Evolutionary conservation across 345 rosid genomes (phyloP), one percentile per base, ranked within the genome.

Genomic region (Excoecaria cochinchinensis): DNA sequence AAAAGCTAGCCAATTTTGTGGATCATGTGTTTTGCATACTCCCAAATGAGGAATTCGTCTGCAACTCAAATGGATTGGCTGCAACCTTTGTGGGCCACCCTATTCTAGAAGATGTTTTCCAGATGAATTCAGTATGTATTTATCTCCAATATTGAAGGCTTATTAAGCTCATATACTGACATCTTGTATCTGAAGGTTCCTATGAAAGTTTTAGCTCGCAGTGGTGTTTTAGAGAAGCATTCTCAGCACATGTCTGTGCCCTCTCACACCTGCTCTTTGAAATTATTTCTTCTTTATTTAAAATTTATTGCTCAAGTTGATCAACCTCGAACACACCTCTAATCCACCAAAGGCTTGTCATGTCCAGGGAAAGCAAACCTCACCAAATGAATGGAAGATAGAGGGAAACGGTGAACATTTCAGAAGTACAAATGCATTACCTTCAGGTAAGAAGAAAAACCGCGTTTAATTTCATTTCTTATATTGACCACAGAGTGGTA

Each of bases 21-120:
- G 97, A 95, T 81, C 95, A 95, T 84, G 78, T 95, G 64, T 89
- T 95, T 58, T 92, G 99, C 74, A 92, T 95, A 86, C 97, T 92
- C 71, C 97, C 97, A 3, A 85, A 84, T 73, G 97, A 95, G 84
- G 95, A 84, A 55, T 67, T 52, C 25, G 86, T 86, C 75, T 92
- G 95, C 80, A 77, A 68, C 76, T 89, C 75, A 44, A 84, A 92
- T 78, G 97, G 95, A 57, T 76, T 95, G 19, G 86, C 74, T 71
- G 95, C 95, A 76, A 92, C 87, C 58, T 95, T 92, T 60, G 94
- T 95, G 46, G 97, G 97, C 70, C 95, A 95, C 78, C 97, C 97
- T 42, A 73, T 92, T 78, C 82, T 95, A 67, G 99, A 95, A 80
- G 99, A 92, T 78, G 82, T 87, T 74, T 77, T 88, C 71, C 91